These are phyloP conservation scores for Petunia secreta DNA, from an alignment of 257 asterid genomes.

Conservation along the genomic window DNA sequence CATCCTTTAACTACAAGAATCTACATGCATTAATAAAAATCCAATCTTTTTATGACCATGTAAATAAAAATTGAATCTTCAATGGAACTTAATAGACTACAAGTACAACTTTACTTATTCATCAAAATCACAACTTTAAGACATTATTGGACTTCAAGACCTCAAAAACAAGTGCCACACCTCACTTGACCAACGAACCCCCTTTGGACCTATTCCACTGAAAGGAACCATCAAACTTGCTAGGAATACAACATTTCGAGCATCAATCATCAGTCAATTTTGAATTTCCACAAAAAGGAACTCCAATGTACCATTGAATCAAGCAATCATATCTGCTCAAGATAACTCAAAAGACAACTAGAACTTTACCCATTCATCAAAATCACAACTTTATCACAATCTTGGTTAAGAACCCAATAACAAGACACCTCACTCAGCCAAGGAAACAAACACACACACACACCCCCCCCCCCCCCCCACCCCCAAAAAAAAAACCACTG, in stretches of 20 bases:
- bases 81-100: not conserved
- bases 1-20: not conserved
- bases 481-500: too few relatives aligned
- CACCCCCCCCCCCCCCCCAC: too few relatives aligned
- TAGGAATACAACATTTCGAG: not conserved
- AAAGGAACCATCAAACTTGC: not conserved
- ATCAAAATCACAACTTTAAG: conserved; percentile 12
- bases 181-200: not conserved
- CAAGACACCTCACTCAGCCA: too few relatives aligned
- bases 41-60: not conserved
- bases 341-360: not conserved
- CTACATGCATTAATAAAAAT: conserved; percentile 20
- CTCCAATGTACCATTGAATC: not conserved
- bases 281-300: not conserved
- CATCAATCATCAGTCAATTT: not conserved
- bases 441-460: not conserved
- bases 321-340: not conserved
- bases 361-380: not conserved
- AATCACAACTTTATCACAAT: not conserved
- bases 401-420: too few relatives aligned
- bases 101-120: not conserved
- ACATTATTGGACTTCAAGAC: not conserved
- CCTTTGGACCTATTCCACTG: not conserved
- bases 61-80: not conserved
- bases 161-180: not conserved